Conservation (phyloP, 2,329 filamentous ascomycete species). For the Fusarium miscanthi region DNA sequence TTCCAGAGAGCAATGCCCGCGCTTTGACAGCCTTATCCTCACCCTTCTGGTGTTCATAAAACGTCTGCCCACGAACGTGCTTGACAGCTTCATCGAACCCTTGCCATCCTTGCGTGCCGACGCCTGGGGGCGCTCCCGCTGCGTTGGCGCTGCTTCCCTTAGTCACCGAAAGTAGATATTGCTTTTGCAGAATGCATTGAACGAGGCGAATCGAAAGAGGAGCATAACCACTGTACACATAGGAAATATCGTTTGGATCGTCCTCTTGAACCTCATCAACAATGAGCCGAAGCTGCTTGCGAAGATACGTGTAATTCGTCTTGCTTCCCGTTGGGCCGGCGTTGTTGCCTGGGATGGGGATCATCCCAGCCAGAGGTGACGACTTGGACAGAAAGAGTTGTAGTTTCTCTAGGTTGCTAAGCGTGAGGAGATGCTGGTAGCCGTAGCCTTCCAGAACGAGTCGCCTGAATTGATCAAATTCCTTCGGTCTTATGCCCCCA, state of each 20-base stretch:
- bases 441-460: conserved; percentile 93
- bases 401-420: conserved; percentile 88
- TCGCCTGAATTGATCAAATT: conserved; percentile 89
- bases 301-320: conserved; percentile 90
- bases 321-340: conserved; percentile 70
- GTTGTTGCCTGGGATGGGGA: conserved; percentile 73
- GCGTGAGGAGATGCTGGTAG: conserved; percentile 91
- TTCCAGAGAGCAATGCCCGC: conserved; percentile 82
- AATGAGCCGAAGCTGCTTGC: conserved; percentile 88
- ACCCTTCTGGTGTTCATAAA: conserved; percentile 91
- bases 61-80: conserved; percentile 86
- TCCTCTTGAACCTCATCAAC: conserved; percentile 97
- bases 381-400: conserved; percentile 83
- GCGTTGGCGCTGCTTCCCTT: conserved; percentile 65
- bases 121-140: conserved; percentile 54
- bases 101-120: conserved; percentile 83
- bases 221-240: conserved; percentile 97
- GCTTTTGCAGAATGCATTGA: conserved; percentile 92
- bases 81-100: conserved; percentile 94
- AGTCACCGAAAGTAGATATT: conserved; percentile 78
- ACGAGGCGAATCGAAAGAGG: conserved; percentile 91
- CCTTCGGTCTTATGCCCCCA: conserved; percentile 87
- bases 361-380: conserved; percentile 82
- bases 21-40: conserved; percentile 94
- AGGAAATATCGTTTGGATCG: conserved; percentile 94